Evolutionary conservation across 352 stramenopile genomes (phyloP).

Genomic region (Elongisporangium senticosum): DNA sequence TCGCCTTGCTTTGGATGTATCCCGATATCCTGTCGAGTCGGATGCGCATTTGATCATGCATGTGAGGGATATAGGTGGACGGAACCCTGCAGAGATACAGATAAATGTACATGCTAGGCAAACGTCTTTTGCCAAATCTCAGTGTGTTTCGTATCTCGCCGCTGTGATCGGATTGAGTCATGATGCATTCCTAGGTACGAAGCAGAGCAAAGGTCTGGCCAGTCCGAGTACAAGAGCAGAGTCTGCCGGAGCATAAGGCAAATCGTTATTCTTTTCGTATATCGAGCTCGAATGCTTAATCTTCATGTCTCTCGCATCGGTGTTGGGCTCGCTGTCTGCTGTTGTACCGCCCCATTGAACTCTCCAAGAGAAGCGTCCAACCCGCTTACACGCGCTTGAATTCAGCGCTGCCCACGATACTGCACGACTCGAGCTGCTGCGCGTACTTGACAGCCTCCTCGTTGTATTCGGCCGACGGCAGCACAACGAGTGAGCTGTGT

Average conservation of each 20-base stretch:
- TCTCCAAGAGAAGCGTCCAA: not conserved
- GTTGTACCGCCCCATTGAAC: not conserved
- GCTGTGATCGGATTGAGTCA: no score
- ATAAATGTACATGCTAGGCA: no score
- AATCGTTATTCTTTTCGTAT: not conserved
- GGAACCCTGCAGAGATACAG: no score
- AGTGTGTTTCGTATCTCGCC: no score
- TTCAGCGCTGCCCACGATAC: constrained; percentile 65
- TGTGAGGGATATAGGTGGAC: no score
- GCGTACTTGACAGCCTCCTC: constrained; percentile 67
- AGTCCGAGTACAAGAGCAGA: not conserved
- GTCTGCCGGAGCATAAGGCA: not conserved
- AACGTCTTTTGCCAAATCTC: no score
- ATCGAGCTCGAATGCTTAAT: not conserved
- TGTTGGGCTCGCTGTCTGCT: not conserved
- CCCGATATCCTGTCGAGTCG: no score
- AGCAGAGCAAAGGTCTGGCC: no score
- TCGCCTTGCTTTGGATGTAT: no score
- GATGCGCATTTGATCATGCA: no score
- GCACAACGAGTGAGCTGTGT: constrained; percentile 70
- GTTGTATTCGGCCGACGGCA: constrained; percentile 67
- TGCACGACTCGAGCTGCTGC: constrained; percentile 72
- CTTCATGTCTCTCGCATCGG: not conserved
- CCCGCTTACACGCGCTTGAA: constrained; percentile 78
- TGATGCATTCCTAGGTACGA: no score